Conservation (phyloP, 192 early-diverging fungal genomes). For the Umbelopsis ramanniana region DNA sequence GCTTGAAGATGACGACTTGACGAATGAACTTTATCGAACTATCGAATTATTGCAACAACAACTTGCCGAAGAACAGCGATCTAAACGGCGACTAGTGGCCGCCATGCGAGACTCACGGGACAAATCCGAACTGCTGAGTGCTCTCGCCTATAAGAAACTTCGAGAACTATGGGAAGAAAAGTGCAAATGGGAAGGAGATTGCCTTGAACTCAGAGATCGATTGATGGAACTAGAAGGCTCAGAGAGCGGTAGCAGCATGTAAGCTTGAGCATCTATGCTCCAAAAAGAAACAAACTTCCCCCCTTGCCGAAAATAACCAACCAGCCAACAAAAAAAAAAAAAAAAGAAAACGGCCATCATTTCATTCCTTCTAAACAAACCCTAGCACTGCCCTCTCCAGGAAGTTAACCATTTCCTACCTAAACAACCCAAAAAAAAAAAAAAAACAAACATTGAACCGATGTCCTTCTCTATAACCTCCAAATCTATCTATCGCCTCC, state of each 20-base stretch:
- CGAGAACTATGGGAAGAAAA: conserved; percentile 54
- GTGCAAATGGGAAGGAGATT: conserved; percentile 39
- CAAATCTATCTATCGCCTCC: not conserved
- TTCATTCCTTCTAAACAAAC: too few species aligned
- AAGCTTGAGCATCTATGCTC: not conserved
- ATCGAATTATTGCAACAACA: conserved; percentile 27
- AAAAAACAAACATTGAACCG: too few species aligned
- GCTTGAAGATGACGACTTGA: not conserved
- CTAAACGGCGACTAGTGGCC: conserved; percentile 38
- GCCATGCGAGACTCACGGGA: conserved; percentile 52
- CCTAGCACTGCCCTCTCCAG: not conserved
- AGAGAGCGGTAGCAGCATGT: conserved; percentile 1
- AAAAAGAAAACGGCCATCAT: too few species aligned
- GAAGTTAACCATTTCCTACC: too few species aligned
- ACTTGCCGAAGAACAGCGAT: conserved; percentile 27
- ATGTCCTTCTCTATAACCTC: not conserved
- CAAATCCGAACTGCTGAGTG: conserved; percentile 54
- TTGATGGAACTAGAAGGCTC: conserved; percentile 22
- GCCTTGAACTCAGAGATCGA: conserved; percentile 32
- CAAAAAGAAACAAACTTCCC: too few species aligned
- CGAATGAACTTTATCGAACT: conserved; percentile 9
- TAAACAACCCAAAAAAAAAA: too few species aligned
- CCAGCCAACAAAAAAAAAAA: too few species aligned
- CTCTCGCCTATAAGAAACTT: conserved; percentile 56
- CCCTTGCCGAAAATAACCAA: too few species aligned